Evolutionary conservation across 1,284 basidiomycete genomes (phyloP).

Genomic region (Moniliophthora roreri): DNA sequence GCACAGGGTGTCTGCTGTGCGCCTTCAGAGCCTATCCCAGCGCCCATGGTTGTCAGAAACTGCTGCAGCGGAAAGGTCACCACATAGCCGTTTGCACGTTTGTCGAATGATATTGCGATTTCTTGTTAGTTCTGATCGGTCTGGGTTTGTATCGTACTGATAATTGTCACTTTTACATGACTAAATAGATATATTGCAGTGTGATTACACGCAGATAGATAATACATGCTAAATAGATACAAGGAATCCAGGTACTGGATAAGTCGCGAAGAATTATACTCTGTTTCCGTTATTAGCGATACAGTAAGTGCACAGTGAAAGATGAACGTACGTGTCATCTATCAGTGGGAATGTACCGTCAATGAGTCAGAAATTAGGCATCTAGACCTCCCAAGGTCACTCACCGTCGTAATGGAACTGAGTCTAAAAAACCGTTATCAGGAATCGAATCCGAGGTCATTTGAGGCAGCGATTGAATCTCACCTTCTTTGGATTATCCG

Average conservation of each 20-base stretch:
- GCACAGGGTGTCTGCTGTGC: background rate
- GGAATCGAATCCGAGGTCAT: conserved; percentile 12
- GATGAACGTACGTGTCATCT: conserved; percentile 43
- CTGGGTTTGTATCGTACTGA: no score
- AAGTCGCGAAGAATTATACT: conserved; percentile 3
- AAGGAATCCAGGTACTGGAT: background rate
- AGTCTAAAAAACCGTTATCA: conserved; percentile 40
- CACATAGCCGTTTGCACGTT: no score
- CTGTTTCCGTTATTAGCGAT: conserved; percentile 1
- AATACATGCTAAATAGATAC: background rate
- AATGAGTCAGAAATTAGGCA: conserved; percentile 22
- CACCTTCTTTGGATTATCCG: conserved; percentile 86
- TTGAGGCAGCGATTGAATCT: conserved; percentile 17
- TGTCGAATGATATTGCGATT: no score
- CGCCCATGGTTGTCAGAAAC: conserved; percentile 6
- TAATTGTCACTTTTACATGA: no score
- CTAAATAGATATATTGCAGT: no score
- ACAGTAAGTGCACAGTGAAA: background rate
- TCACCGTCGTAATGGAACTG: conserved; percentile 77
- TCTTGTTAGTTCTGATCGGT: no score
- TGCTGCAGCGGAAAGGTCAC: conserved; percentile 10
- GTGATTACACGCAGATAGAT: no score
- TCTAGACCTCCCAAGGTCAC: background rate
- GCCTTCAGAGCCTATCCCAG: background rate
- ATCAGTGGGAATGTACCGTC: conserved; percentile 19